Evolutionary conservation across 768 basidiomycete species (phyloP).

Genomic region (Termitomyces sp.): DNA sequence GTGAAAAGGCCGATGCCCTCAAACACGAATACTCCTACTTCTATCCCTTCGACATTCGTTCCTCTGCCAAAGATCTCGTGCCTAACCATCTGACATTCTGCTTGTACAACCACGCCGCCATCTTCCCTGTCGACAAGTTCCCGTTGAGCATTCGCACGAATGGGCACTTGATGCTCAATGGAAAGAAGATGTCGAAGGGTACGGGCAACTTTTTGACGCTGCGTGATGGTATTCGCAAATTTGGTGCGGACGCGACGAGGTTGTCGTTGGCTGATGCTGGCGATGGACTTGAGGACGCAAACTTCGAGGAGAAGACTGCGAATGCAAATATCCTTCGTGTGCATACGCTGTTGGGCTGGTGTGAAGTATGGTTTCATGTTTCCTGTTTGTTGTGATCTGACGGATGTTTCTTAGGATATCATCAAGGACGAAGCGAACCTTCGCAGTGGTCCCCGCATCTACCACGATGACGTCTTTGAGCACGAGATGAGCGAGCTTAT

Average conservation of each 20-base stretch:
- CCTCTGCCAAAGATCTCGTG: conserved; percentile 96
- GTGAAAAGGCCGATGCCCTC: conserved; percentile 76
- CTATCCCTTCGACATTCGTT: conserved; percentile 97
- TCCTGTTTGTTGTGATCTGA: conserved; percentile 4
- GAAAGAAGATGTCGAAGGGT: conserved; percentile 98
- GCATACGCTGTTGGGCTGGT: conserved; percentile 89
- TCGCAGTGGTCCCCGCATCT: conserved; percentile 69
- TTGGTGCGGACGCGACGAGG: conserved; percentile 93
- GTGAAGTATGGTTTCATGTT: conserved; percentile 57
- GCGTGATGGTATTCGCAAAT: conserved; percentile 84
- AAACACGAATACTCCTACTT: conserved; percentile 94
- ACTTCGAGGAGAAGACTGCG: conserved; percentile 97
- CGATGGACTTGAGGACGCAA: conserved; percentile 96
- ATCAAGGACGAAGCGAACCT: conserved; percentile 63
- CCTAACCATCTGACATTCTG: conserved; percentile 94
- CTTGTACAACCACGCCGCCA: conserved; percentile 91
- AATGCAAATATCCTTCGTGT: conserved; percentile 94
- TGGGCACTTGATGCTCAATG: conserved; percentile 95
- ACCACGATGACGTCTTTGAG: conserved; percentile 88
- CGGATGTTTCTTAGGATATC: conserved; percentile 58
- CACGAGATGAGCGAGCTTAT: conserved; percentile 87
- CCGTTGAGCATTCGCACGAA: conserved; percentile 91
- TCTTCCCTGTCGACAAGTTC: conserved; percentile 90
- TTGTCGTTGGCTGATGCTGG: conserved; percentile 93
- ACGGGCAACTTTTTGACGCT: conserved; percentile 94